These are phyloP conservation scores for Calonectria pseudoturangicola DNA, from an alignment of 2,329 filamentous ascomycete genomes.

Conservation along the genomic window DNA sequence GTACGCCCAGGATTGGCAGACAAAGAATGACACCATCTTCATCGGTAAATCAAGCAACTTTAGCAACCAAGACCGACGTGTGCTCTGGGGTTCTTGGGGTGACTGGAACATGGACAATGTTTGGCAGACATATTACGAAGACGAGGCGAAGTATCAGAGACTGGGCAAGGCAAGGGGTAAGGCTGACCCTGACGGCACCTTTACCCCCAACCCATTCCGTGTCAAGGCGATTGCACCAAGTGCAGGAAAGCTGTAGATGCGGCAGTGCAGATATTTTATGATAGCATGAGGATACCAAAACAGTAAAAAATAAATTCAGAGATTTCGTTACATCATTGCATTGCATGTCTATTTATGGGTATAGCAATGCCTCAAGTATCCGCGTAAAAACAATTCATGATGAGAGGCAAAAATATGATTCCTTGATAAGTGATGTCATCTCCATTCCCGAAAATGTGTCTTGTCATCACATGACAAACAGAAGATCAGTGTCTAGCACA, in stretches of 20 bases:
- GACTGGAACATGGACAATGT: conserved; percentile 57
- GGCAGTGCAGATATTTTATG: not conserved
- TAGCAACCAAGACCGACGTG: conserved; percentile 60
- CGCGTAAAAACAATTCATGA: not conserved
- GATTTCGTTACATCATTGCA: not conserved
- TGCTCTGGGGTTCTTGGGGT: conserved; percentile 64
- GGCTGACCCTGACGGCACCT: conserved; percentile 60
- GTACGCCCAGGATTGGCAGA: conserved; percentile 64
- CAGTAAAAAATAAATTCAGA: not conserved
- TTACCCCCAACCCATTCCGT: conserved; percentile 61
- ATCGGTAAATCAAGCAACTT: conserved; percentile 58
- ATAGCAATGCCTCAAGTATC: not conserved
- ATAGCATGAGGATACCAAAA: not conserved
- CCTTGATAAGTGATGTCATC: too few species aligned
- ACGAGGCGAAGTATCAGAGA: conserved; percentile 58
- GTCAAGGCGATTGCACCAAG: conserved; percentile 31
- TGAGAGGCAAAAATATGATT: too few species aligned
- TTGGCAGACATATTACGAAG: conserved; percentile 61
- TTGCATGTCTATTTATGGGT: not conserved
- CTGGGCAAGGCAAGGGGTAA: conserved; percentile 54
- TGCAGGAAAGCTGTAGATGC: not conserved
- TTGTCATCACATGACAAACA: conserved; percentile 78
- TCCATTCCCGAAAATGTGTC: not conserved
- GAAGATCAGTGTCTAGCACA: conserved; percentile 75
- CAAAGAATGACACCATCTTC: conserved; percentile 61